phyloP scores from a whole-genome alignment of 1,139 yeast species.

The Magnusiomyces tetraspermus region DNA sequence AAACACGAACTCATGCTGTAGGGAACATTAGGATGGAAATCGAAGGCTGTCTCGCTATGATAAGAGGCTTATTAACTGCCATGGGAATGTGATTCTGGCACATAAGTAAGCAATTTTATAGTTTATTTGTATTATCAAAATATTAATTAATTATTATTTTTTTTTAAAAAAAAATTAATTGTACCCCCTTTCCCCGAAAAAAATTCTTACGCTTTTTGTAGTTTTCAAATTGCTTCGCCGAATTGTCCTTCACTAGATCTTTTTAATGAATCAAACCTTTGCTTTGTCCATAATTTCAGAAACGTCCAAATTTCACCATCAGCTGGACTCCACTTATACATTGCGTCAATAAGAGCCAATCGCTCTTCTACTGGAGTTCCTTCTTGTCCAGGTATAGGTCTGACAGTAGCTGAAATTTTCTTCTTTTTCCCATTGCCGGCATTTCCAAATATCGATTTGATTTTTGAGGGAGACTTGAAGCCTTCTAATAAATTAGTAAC shows the following conservation, averaged over 20 bases:
- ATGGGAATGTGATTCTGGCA: constrained; percentile 4
- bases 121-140: too few relatives aligned
- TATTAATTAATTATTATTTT: too few relatives aligned
- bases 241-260: background rate
- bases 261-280: background rate
- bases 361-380: background rate
- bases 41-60: constrained; percentile 11
- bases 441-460: too few relatives aligned
- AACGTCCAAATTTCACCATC: constrained; percentile 13
- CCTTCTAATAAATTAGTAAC: background rate
- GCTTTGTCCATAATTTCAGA: constrained; percentile 7
- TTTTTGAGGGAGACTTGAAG: background rate
- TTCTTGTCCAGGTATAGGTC: constrained; percentile 1
- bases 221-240: background rate
- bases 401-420: too few relatives aligned
- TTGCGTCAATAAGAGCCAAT: constrained; percentile 4
- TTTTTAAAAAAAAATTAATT: too few relatives aligned
- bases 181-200: too few relatives aligned
- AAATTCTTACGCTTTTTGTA: too few relatives aligned
- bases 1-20: constrained; percentile 8
- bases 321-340: constrained; percentile 8
- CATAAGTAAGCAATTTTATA: too few relatives aligned
- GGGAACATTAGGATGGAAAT: constrained; percentile 10
- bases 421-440: too few relatives aligned
- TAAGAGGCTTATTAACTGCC: constrained; percentile 11